These are phyloP conservation scores for Talaromyces thailandensis DNA, from an alignment of 495 filamentous ascomycete genomes.

Conservation along the genomic window DNA sequence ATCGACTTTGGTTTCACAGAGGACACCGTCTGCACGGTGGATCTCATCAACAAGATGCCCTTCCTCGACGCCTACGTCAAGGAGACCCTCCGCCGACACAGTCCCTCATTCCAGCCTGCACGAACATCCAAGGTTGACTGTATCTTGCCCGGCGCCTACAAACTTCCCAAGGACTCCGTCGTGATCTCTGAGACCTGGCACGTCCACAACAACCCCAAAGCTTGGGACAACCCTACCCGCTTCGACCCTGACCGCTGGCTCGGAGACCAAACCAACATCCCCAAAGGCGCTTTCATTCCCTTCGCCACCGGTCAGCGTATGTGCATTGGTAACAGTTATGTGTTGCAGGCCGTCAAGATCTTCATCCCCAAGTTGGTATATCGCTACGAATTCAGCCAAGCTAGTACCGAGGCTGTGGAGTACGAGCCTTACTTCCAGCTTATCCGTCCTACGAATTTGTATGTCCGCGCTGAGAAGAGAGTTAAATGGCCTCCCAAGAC, in stretches of 20 bases:
- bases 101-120: conserved; percentile 45
- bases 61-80: conserved; percentile 49
- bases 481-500: conserved; percentile 29
- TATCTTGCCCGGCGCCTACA: conserved; percentile 47
- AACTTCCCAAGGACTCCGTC: conserved; percentile 34
- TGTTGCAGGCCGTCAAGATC: conserved; percentile 43
- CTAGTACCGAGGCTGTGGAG: conserved; percentile 32
- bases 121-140: conserved; percentile 43
- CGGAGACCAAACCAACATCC: conserved; percentile 35
- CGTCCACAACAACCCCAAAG: conserved; percentile 43
- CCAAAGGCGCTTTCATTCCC: conserved; percentile 37
- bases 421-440: conserved; percentile 51
- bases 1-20: conserved; percentile 36
- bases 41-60: conserved; percentile 26
- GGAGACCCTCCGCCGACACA: conserved; percentile 47
- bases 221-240: conserved; percentile 41
- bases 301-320: conserved; percentile 41
- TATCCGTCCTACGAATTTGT: conserved; percentile 46
- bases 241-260: conserved; percentile 51
- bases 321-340: conserved; percentile 54
- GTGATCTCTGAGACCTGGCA: conserved; percentile 39
- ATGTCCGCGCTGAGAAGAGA: conserved; percentile 37
- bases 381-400: conserved; percentile 39
- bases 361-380: conserved; percentile 43
- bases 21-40: conserved; percentile 28